Evolutionary conservation across 331 rosid species (phyloP).

Genomic region (Pyrus hybrid): DNA sequence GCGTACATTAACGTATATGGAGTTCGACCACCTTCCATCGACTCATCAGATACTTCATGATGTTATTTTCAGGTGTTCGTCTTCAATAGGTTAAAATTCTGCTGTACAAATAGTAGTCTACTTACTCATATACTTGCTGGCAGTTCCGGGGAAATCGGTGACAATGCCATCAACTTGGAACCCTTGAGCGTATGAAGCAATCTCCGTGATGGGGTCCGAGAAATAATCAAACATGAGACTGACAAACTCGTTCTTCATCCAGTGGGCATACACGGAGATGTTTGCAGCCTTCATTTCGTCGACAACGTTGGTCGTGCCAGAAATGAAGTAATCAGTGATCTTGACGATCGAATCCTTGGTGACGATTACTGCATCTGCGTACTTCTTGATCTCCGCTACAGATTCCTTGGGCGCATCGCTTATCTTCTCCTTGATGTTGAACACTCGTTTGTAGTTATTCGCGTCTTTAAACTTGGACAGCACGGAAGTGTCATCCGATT

Average conservation of each 20-base stretch:
- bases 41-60: background rate
- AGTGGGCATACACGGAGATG: conserved; percentile 39
- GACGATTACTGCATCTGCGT: conserved; percentile 53
- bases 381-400: conserved; percentile 53
- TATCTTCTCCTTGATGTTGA: conserved; percentile 18
- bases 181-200: conserved; percentile 39
- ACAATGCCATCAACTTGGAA: conserved; percentile 57
- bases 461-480: conserved; percentile 49
- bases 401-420: conserved; percentile 34
- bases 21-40: background rate
- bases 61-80: background rate
- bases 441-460: conserved; percentile 51
- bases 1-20: background rate
- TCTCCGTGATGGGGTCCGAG: conserved; percentile 56
- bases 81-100: background rate
- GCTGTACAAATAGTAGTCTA: too few species aligned
- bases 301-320: conserved; percentile 28
- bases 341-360: conserved; percentile 17
- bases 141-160: conserved; percentile 75
- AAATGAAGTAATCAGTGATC: conserved; percentile 13
- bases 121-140: conserved; percentile 61
- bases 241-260: conserved; percentile 52
- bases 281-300: conserved; percentile 50
- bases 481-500: conserved; percentile 73
- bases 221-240: conserved; percentile 57